A percentile compares a stretch with the other conserved stretches of the same genome.
These are phyloP conservation scores for Suillus tomentosus DNA, from an alignment of 768 basidiomycete genomes.

Conservation along the genomic window DNA sequence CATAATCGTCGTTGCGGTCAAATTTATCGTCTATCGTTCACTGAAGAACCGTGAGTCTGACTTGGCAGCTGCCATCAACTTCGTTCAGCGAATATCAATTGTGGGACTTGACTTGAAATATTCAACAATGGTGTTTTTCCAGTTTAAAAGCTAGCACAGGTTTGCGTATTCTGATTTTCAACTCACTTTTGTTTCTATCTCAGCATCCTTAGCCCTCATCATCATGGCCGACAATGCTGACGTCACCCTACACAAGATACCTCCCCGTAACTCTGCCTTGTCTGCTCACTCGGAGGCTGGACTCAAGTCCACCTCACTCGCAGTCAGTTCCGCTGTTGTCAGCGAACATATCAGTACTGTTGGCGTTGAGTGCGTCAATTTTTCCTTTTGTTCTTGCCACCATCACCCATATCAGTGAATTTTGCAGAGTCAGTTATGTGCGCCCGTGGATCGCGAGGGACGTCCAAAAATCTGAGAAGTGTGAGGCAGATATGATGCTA, in stretches of 20 bases:
- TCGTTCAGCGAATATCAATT: neutral
- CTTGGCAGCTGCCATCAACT: neutral
- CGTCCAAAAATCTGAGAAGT: neutral
- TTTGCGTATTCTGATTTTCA: neutral
- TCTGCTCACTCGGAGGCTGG: neutral
- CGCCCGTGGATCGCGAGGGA: neutral
- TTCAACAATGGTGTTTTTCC: no score
- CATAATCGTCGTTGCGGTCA: neutral
- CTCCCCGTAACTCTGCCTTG: neutral
- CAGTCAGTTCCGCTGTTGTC: neutral
- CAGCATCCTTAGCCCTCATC: neutral
- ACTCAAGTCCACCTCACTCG: constrained; percentile 1
- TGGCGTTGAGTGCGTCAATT: neutral
- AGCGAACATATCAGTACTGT: constrained; percentile 1
- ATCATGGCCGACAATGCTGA: neutral
- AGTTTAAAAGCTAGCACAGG: neutral
- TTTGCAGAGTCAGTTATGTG: neutral
- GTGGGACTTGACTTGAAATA: neutral
- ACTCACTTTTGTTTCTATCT: neutral
- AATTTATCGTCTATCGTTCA: neutral
- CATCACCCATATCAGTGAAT: neutral
- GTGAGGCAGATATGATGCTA: neutral
- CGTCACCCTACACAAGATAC: neutral
- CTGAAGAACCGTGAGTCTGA: neutral
- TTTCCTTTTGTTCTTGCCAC: neutral